Evolutionary conservation across 2,329 filamentous ascomycete genomes (phyloP), one percentile per base, ranked within the genome.

Genomic region (Colletotrichum orchidophilum): DNA sequence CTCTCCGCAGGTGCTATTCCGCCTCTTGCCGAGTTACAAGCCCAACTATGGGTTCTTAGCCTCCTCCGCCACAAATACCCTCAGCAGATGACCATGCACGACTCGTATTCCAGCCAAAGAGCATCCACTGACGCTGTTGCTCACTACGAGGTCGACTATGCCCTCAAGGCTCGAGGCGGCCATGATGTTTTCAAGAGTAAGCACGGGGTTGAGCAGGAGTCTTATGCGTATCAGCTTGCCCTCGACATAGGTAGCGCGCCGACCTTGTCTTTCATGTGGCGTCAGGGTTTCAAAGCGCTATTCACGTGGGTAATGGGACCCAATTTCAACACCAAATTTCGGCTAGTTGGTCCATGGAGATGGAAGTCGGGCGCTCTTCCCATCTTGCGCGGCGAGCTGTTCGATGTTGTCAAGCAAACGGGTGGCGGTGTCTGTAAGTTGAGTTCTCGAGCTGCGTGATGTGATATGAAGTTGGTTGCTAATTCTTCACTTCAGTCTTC

Each of bases 301-400:
- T 82, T 80, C 64, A 81, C 81, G 0, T 87, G 85, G 85, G 84
- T 85, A 1, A 82, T 87, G 76, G 81, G 84, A 0, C 80, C 84
- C 33, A 86, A 86, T 75, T 84, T 87, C 74, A 87, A 86, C 65
- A 77, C 83, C 35, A 87, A 87, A 71, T 87, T 87, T 66, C 79
- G 84, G 5, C 74, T 87, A 3, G 75, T 83, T 0, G 84, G 84
- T 0, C 84, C 84, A 0, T 86, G 83, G 84, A 79, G 78, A 55
- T 80, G 78, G 75, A 78, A 83, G 26, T 70, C 75, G 1, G 75
- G 75, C 0, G 83, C 83, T 0, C 75, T 77, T 9, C 66, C 73
- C 1, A 79, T 85, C 29, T 84, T 86, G 83, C 74, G 76, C 12
- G 78, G 77, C 0, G 84, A 86, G 73, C 74, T 86, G n/a, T 86